Evolutionary conservation across 129 eudicot species (phyloP).

Genomic region (Flaveria brownii): DNA sequence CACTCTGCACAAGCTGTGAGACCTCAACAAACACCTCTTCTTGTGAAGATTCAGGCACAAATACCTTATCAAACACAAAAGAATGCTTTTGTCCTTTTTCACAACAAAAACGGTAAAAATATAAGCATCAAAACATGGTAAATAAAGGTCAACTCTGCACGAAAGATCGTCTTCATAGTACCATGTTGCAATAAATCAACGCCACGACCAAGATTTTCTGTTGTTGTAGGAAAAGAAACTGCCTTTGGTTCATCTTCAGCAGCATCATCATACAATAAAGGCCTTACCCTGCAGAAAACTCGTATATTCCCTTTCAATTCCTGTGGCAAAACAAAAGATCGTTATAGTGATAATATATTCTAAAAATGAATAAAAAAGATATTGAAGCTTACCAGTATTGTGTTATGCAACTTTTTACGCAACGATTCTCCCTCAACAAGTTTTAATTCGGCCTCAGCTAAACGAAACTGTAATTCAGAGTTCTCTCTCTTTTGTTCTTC

Average conservation of each 20-base stretch:
- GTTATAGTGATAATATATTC: background rate
- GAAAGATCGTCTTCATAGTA: slow-evolving; percentile 32
- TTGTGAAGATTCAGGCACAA: slow-evolving; percentile 83
- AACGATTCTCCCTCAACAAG: slow-evolving; percentile 82
- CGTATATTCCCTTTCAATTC: slow-evolving; percentile 98
- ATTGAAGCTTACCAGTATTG: slow-evolving; percentile 59
- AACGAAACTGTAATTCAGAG: slow-evolving; percentile 61
- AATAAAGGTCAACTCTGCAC: slow-evolving; percentile 7
- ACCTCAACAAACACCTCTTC: slow-evolving; percentile 88
- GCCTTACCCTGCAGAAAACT: slow-evolving; percentile 95
- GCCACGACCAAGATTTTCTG: slow-evolving; percentile 77
- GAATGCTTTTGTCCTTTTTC: slow-evolving; percentile 77
- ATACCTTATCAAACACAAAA: slow-evolving; percentile 86
- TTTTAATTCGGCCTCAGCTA: slow-evolving; percentile 76
- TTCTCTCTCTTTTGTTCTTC: slow-evolving; percentile 67
- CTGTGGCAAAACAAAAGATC: slow-evolving; percentile 44
- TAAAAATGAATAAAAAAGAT: background rate
- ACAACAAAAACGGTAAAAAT: background rate
- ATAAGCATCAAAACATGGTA: slow-evolving; percentile 4
- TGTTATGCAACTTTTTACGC: slow-evolving; percentile 91
- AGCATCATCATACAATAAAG: slow-evolving; percentile 70
- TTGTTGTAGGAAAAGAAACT: slow-evolving; percentile 68
- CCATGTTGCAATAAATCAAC: slow-evolving; percentile 82
- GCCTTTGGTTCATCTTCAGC: slow-evolving; percentile 55
- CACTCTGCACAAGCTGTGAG: slow-evolving; percentile 97